A percentile compares a stretch with the other conserved stretches of the same genome.
Evolutionary conservation across 2,329 filamentous ascomycete genomes (phyloP).

Genomic region (Fulvia fulva): DNA sequence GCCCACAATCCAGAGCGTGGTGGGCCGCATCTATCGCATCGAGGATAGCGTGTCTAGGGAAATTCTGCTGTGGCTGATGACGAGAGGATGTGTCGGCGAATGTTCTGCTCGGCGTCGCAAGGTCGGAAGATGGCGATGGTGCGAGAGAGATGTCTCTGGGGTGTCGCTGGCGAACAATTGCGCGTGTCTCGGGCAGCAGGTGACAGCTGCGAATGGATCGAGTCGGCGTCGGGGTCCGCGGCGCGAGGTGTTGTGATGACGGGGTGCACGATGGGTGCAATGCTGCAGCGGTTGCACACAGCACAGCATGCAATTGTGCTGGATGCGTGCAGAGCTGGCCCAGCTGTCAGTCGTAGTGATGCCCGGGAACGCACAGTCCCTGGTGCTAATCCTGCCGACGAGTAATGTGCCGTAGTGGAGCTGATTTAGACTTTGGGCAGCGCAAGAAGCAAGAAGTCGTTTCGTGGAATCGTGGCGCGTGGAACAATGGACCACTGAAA

Average conservation of each 20-base stretch:
- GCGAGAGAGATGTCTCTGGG: neutral
- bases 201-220: too few species aligned
- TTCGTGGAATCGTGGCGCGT: neutral
- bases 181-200: neutral
- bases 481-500: neutral
- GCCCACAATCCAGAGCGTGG: neutral
- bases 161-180: neutral
- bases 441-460: neutral
- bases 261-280: too few species aligned
- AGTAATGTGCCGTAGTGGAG: neutral
- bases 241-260: too few species aligned
- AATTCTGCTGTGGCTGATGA: neutral
- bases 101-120: neutral
- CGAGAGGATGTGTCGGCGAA: neutral
- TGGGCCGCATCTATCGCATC: conserved; percentile 3
- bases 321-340: too few species aligned
- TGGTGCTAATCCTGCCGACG: neutral
- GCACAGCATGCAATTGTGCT: too few species aligned
- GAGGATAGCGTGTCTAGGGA: neutral
- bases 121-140: neutral
- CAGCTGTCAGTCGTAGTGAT: neutral
- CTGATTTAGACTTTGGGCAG: neutral
- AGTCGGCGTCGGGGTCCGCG: too few species aligned
- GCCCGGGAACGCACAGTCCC: too few species aligned
- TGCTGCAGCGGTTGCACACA: too few species aligned